Conservation (phyloP, 2,329 filamentous ascomycete genomes). For the Fusarium virguliforme region DNA sequence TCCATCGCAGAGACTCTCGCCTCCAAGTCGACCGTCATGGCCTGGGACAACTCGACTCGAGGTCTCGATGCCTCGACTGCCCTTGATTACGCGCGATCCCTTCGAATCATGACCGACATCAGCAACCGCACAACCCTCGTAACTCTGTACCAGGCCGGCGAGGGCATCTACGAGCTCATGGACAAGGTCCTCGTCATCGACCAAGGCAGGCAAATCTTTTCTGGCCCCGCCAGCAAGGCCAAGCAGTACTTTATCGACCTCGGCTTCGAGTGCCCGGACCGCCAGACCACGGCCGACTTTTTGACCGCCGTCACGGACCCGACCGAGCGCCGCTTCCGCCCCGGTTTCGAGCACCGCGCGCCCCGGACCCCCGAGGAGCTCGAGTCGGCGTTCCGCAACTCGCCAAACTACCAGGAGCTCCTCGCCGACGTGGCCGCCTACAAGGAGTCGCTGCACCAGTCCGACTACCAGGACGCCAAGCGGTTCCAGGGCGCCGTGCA, state of each 20-base stretch:
- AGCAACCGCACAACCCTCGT: slow-evolving; percentile 71
- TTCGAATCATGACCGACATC: slow-evolving; percentile 83
- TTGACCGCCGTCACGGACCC: slow-evolving; percentile 67
- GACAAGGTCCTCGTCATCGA: slow-evolving; percentile 88
- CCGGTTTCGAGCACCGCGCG: slow-evolving; percentile 74
- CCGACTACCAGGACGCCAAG: slow-evolving; percentile 72
- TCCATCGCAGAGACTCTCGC: slow-evolving; percentile 84
- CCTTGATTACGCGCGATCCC: slow-evolving; percentile 80
- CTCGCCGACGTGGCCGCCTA: slow-evolving; percentile 71
- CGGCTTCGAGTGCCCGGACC: slow-evolving; percentile 78
- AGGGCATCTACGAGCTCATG: slow-evolving; percentile 69
- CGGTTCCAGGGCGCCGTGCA: slow-evolving; percentile 78
- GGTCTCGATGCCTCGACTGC: slow-evolving; percentile 87
- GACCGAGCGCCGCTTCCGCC: slow-evolving; percentile 76
- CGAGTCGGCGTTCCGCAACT: slow-evolving; percentile 75
- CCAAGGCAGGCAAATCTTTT: slow-evolving; percentile 77
- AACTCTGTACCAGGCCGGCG: slow-evolving; percentile 62
- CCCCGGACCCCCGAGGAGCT: slow-evolving; percentile 80
- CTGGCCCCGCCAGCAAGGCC: slow-evolving; percentile 73
- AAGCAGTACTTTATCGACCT: slow-evolving; percentile 77
- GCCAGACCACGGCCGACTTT: slow-evolving; percentile 72
- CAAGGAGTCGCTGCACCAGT: slow-evolving; percentile 63
- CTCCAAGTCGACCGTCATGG: slow-evolving; percentile 80
- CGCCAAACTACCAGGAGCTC: slow-evolving; percentile 72
- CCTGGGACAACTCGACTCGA: slow-evolving; percentile 86